A percentile compares a stretch with the other conserved stretches of the same genome.
Conservation (phyloP, 306 rosid genomes). For the Prunus campanulata region DNA sequence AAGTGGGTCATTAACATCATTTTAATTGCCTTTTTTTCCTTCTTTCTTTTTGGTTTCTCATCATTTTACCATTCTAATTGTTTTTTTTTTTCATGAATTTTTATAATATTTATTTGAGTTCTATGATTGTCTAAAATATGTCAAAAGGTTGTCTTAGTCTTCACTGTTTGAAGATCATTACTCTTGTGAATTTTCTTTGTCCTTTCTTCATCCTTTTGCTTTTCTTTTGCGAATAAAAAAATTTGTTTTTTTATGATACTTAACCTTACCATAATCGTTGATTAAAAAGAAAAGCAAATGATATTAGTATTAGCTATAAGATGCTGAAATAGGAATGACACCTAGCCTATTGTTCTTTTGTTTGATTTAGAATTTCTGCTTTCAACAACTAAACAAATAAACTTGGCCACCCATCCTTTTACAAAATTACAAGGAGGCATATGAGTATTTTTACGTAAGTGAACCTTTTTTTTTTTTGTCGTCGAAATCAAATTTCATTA, state of each 20-base stretch:
- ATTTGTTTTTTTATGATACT: background rate
- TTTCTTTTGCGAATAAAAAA: background rate
- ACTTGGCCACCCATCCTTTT: conserved; percentile 27
- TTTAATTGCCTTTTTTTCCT: background rate
- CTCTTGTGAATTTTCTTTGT: background rate
- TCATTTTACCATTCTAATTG: background rate
- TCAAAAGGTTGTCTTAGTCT: background rate
- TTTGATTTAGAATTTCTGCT: conserved; percentile 2
- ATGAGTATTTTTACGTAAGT: background rate
- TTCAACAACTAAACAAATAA: conserved; percentile 25
- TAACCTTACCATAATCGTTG: background rate
- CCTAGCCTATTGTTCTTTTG: background rate
- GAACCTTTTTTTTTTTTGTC: too few relatives aligned
- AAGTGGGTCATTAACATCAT: conserved; percentile 1
- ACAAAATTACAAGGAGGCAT: background rate
- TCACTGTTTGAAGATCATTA: background rate
- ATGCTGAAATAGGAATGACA: conserved; percentile 3
- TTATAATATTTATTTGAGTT: background rate
- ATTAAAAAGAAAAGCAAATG: background rate
- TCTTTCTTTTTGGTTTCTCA: background rate
- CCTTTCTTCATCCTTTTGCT: background rate
- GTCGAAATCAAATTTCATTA: too few relatives aligned
- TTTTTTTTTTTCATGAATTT: background rate
- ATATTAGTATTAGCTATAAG: background rate
- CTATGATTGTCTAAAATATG: conserved; percentile 4